Percentiles rank a stretch among this genome's conserved stretches.
Evolutionary conservation across 2,329 filamentous ascomycete species (phyloP).

Genomic region (Trichoderma guizhouense): DNA sequence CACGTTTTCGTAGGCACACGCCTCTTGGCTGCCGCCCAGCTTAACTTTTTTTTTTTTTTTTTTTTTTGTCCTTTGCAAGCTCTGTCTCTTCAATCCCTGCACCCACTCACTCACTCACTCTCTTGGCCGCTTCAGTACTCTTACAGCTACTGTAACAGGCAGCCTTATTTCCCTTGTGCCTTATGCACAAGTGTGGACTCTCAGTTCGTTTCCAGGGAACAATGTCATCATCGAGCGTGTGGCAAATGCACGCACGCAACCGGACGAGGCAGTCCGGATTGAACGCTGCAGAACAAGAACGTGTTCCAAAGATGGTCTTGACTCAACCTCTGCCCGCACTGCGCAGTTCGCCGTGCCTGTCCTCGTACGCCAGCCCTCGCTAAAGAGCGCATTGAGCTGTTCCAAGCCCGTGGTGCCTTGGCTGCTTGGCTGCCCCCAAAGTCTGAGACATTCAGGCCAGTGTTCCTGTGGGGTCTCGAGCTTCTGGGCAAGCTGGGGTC

Average conservation of each 20-base stretch:
- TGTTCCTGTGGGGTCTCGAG: not conserved
- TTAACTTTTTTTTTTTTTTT: not conserved
- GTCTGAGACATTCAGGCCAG: conserved; percentile 10
- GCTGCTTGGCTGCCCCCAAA: conserved; percentile 5
- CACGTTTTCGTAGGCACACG: conserved; percentile 19
- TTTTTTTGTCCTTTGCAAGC: not conserved
- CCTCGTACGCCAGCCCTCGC: not conserved
- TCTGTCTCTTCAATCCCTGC: not conserved
- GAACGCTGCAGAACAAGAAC: not conserved
- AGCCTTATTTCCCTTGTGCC: conserved; percentile 6
- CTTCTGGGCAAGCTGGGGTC: not conserved
- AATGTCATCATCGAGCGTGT: conserved; percentile 9
- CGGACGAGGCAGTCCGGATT: not conserved
- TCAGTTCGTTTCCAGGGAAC: not conserved
- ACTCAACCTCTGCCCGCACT: not conserved
- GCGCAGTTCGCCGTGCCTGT: not conserved
- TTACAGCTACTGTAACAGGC: not conserved
- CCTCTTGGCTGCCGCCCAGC: not conserved
- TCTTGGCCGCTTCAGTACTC: not conserved
- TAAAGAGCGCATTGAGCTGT: not conserved
- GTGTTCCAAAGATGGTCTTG: not conserved
- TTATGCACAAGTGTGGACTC: conserved; percentile 17
- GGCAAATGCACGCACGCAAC: conserved; percentile 1
- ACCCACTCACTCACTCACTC: not conserved
- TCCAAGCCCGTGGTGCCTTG: conserved; percentile 7